These are phyloP conservation scores for Sordariomycetes sp. DNA, from an alignment of 2,329 filamentous ascomycete genomes.

Conservation along the genomic window DNA sequence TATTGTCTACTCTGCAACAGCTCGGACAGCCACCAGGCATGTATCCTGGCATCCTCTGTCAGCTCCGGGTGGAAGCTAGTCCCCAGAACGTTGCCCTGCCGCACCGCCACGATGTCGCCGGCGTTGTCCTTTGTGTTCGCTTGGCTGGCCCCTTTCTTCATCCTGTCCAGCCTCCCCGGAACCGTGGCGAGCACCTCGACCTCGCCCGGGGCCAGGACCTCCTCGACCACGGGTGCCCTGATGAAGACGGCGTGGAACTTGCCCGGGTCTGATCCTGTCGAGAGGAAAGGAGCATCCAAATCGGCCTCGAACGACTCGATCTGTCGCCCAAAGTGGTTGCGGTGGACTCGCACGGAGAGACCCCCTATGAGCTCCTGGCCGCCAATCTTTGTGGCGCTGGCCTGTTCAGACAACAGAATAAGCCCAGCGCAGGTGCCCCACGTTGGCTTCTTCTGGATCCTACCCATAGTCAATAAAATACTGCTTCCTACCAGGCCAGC, in stretches of 20 bases:
- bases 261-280: neutral
- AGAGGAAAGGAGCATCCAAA: constrained; percentile 63
- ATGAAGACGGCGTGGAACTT: constrained; percentile 82
- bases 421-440: constrained; percentile 97
- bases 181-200: constrained; percentile 46
- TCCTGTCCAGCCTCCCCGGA: constrained; percentile 27
- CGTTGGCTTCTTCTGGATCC: constrained; percentile 66
- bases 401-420: constrained; percentile 80
- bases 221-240: constrained; percentile 85
- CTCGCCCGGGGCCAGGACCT: constrained; percentile 43
- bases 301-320: constrained; percentile 81
- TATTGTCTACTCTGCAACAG: neutral
- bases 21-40: constrained; percentile 84
- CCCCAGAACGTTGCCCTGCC: constrained; percentile 85
- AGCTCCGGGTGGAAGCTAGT: constrained; percentile 95
- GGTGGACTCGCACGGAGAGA: constrained; percentile 78
- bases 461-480: constrained; percentile 21
- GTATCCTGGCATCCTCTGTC: constrained; percentile 79
- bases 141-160: constrained; percentile 25
- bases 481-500: neutral
- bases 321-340: constrained; percentile 93
- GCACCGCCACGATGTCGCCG: constrained; percentile 79
- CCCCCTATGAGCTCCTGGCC: constrained; percentile 92
- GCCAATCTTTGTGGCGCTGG: constrained; percentile 80
- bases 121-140: constrained; percentile 30